A percentile compares a stretch with the other conserved stretches of the same genome.
These are phyloP conservation scores for Capronia coronata DNA, from an alignment of 2,329 filamentous ascomycete species.

Conservation along the genomic window DNA sequence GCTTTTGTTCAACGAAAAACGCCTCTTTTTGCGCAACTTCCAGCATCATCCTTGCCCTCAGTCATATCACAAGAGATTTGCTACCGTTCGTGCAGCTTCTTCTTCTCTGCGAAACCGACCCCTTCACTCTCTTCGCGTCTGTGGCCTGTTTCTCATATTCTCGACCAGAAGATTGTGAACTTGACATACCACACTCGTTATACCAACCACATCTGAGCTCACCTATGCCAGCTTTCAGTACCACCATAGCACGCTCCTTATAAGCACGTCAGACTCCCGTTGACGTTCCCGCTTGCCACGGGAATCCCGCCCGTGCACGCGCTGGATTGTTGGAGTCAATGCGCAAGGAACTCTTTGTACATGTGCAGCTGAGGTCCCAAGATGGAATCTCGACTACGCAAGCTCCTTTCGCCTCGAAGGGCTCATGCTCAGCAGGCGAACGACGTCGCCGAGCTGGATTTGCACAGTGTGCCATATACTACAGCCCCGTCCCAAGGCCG, in stretches of 20 bases:
- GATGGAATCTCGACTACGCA: conserved; percentile 23
- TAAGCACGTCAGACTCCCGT: conserved; percentile 17
- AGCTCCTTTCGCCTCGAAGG: conserved; percentile 14
- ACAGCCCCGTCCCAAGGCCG: conserved; percentile 13
- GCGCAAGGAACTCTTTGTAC: conserved; percentile 2
- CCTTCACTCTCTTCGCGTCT: conserved; percentile 3
- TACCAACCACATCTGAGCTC: conserved; percentile 6
- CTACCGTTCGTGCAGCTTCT: conserved; percentile 4
- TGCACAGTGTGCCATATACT: conserved; percentile 20
- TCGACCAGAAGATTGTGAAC: conserved; percentile 18
- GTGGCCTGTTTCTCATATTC: conserved; percentile 7
- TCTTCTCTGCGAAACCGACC: conserved; percentile 3
- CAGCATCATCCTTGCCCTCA: conserved; percentile 12
- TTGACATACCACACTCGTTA: conserved; percentile 4
- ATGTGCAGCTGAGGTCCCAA: conserved; percentile 6
- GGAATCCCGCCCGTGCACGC: conserved; percentile 2
- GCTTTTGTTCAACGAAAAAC: conserved; percentile 20
- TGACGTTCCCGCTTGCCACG: conserved; percentile 18
- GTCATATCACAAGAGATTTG: conserved; percentile 16
- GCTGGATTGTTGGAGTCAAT: conserved; percentile 12
- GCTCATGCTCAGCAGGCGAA: conserved; percentile 7
- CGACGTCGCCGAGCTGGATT: conserved; percentile 15
- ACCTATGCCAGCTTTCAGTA: conserved; percentile 3
- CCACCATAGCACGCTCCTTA: conserved; percentile 12
- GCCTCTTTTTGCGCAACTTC: conserved; percentile 15